These are phyloP conservation scores for Serendipita vermifera DNA, from an alignment of 768 basidiomycete species.

Conservation along the genomic window DNA sequence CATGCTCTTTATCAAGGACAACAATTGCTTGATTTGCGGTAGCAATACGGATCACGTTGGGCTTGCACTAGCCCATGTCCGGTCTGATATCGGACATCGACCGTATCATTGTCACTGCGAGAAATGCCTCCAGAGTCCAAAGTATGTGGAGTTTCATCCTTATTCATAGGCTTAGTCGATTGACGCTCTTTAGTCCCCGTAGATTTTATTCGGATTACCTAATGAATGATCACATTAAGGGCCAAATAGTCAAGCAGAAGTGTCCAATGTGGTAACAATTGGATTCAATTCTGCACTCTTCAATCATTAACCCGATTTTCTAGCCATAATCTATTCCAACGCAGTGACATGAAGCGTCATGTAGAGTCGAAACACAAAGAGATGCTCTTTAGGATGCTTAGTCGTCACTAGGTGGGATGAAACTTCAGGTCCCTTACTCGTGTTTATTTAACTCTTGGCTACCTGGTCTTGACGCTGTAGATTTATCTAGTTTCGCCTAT, in stretches of 20 bases:
- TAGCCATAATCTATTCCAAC: not conserved
- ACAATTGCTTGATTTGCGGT: conserved; percentile 1
- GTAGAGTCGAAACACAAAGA: not conserved
- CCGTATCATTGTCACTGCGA: conserved; percentile 7
- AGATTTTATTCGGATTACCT: conserved; percentile 3
- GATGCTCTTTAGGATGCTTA: not conserved
- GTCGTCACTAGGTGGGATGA: no score
- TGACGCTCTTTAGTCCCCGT: not conserved
- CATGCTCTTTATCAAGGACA: conserved; percentile 5
- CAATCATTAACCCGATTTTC: not conserved
- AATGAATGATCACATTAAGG: conserved; percentile 1
- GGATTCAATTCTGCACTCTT: no score
- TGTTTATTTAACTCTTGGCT: no score
- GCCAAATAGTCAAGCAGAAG: not conserved
- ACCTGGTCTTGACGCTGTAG: no score
- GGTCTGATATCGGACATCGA: not conserved
- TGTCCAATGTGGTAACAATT: not conserved
- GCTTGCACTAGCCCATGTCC: not conserved
- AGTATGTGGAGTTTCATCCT: not conserved
- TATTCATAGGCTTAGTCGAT: not conserved
- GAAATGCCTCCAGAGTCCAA: not conserved
- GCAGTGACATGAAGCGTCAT: conserved; percentile 3
- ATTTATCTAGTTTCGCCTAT: no score
- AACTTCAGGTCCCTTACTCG: no score
- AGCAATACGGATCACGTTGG: not conserved